Evolutionary conservation across 441 rosid genomes (phyloP).

Genomic region (Populus hybrid): DNA sequence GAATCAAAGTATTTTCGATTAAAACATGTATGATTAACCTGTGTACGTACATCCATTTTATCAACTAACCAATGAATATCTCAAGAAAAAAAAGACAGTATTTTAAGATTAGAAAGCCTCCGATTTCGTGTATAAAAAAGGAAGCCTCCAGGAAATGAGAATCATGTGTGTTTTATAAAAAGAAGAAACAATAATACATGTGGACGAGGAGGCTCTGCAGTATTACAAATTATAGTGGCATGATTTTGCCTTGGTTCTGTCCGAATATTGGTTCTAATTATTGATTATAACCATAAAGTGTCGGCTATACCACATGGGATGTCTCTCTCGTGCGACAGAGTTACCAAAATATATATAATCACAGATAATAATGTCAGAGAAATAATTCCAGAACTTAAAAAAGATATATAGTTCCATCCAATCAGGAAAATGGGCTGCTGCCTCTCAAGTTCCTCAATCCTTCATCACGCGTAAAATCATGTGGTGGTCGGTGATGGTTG

Average conservation of each 20-base stretch:
- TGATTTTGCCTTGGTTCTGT: background rate
- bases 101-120: background rate
- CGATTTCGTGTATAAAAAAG: background rate
- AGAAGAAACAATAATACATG: no score
- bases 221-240: background rate
- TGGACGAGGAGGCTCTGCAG: no score
- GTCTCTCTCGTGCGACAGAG: slow-evolving; percentile 10
- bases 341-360: background rate
- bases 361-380: background rate
- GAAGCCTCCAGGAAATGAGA: background rate
- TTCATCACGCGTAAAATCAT: slow-evolving; percentile 9
- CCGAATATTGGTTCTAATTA: background rate
- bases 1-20: no score
- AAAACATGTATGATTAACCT: no score
- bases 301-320: slow-evolving; percentile 26
- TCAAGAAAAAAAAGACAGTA: no score
- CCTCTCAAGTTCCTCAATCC: background rate
- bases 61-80: no score
- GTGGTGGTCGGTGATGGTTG: slow-evolving; percentile 20
- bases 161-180: background rate
- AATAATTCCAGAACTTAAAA: background rate
- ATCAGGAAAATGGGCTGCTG: slow-evolving; percentile 3
- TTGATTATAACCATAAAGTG: slow-evolving; percentile 12
- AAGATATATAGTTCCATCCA: background rate
- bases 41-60: no score